Base-by-base conservation (phyloP, 1,284 basidiomycete genomes). In the Ganoderma lucidum region DNA sequence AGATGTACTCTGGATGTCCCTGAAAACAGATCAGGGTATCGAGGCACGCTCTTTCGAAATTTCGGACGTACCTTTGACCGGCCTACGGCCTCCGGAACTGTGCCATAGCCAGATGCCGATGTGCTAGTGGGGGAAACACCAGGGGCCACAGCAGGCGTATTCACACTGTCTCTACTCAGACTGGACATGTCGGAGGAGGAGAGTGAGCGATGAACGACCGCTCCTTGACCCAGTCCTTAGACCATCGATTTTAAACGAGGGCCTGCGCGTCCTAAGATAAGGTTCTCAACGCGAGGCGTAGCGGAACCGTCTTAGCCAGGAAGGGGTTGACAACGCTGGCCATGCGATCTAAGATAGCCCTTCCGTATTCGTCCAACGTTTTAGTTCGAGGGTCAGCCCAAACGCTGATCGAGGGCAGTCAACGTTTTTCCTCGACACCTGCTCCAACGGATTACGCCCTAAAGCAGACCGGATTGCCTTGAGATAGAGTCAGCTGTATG, bases 1-100 rank as follows among this genome's bases (percentile, higher is more conserved):
- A 77, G 6, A 77, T 68, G 37, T 78, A 66, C 64, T 72, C 74
- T 51, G 76, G 73, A 62, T 73, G 75, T 19, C 67, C 68, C 78
- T 79, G 66, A 41, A 63, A 51, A 15, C 48, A 62, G 48, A 32
- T 68, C 53, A 63, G 51, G 42, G 12, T 14, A 55, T 23, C 14
- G 10, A 41, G 53, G 55, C 28, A 39, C 35, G 35, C 32, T 17
- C 3, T 23, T 19, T 9, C 5, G 28, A 42, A 28, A 8, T 23
- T 23, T 39, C 41, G 15, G 10, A 61, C 59, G 59, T 28, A 60
- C 59, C 37, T n/a, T 9, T 30, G 32, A 19, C 19, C n/a, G 59
- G 9, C 19, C 23, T 19, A 42, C 23, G n/a, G 59, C 30, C 12
- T 1, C 23, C 17, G 39, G 3, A 15, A 39, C 35, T 12, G 37